phyloP scores from a whole-genome alignment of 192 early-diverging fungal genomes.

The Dimargaris cristalligena region DNA sequence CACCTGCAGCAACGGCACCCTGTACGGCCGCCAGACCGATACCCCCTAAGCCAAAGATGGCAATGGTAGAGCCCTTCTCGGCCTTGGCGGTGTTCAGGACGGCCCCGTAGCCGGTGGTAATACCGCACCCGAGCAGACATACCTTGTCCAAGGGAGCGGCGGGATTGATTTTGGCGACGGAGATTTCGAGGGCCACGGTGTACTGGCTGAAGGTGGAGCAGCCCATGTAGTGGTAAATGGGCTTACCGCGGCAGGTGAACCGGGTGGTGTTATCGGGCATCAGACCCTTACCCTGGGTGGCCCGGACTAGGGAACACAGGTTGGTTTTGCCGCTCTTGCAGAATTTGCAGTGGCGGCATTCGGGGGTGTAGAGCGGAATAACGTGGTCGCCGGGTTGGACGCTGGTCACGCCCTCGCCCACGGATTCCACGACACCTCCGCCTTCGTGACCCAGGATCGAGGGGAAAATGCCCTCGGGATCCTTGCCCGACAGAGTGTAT shows the following conservation, averaged over 20 bases:
- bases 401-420: slow-evolving; percentile 87
- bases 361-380: slow-evolving; percentile 78
- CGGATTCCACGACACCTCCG: slow-evolving; percentile 85
- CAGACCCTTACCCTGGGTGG: slow-evolving; percentile 81
- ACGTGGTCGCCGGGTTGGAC: slow-evolving; percentile 89
- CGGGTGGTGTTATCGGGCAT: slow-evolving; percentile 91
- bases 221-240: slow-evolving; percentile 91
- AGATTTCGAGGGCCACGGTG: slow-evolving; percentile 82
- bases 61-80: slow-evolving; percentile 51
- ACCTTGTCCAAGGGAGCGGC: slow-evolving; percentile 66
- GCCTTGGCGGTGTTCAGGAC: slow-evolving; percentile 88
- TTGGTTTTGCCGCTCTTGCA: slow-evolving; percentile 96
- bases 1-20: slow-evolving; percentile 51
- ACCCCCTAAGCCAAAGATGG: slow-evolving; percentile 90
- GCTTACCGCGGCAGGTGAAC: slow-evolving; percentile 80
- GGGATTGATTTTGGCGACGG: slow-evolving; percentile 71
- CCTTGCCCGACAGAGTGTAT: slow-evolving; percentile 80
- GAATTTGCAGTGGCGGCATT: slow-evolving; percentile 93
- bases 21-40: slow-evolving; percentile 84
- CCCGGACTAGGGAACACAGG: slow-evolving; percentile 76
- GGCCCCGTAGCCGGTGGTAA: slow-evolving; percentile 94
- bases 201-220: slow-evolving; percentile 92
- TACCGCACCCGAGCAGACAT: slow-evolving; percentile 87
- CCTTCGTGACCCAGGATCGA: slow-evolving; percentile 92
- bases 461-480: slow-evolving; percentile 79